Evolutionary conservation across 331 rosid genomes (phyloP).

Genomic region (Pyracantha coccinea): DNA sequence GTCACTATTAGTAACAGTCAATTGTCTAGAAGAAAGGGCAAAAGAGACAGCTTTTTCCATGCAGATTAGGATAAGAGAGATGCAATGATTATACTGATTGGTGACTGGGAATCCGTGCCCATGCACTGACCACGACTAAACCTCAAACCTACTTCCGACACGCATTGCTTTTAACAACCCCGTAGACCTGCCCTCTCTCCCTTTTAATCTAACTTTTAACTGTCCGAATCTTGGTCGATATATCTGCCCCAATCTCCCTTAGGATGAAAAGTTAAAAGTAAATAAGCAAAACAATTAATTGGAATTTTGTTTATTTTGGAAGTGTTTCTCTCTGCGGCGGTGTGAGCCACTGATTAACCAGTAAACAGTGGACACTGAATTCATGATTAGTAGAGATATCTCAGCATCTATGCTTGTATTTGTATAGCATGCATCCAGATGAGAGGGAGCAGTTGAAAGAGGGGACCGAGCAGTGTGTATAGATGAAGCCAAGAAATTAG

Average conservation of each 20-base stretch:
- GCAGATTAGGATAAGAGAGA: conserved; percentile 25
- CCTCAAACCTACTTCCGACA: conserved; percentile 40
- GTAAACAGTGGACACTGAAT: conserved; percentile 50
- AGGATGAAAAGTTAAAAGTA: not conserved
- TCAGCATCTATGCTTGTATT: not conserved
- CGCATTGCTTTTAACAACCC: no score
- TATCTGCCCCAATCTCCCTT: not conserved
- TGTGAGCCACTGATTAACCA: not conserved
- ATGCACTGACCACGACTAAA: conserved; percentile 52
- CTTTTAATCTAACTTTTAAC: not conserved
- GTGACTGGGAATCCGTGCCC: conserved; percentile 37
- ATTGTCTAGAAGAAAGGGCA: conserved; percentile 28
- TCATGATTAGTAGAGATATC: conserved; percentile 38
- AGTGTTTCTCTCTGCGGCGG: not conserved
- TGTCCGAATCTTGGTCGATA: conserved; percentile 37
- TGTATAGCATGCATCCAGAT: not conserved
- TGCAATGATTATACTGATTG: conserved; percentile 37
- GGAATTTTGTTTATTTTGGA: not conserved
- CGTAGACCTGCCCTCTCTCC: no score
- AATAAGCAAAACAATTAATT: not conserved
- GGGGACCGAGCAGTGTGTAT: conserved; percentile 16
- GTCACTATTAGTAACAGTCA: conserved; percentile 54
- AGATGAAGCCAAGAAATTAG: conserved; percentile 29
- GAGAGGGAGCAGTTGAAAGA: not conserved
- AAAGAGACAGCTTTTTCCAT: not conserved